phyloP scores from a whole-genome alignment of 768 basidiomycete species.

The Ramaria rubella region DNA sequence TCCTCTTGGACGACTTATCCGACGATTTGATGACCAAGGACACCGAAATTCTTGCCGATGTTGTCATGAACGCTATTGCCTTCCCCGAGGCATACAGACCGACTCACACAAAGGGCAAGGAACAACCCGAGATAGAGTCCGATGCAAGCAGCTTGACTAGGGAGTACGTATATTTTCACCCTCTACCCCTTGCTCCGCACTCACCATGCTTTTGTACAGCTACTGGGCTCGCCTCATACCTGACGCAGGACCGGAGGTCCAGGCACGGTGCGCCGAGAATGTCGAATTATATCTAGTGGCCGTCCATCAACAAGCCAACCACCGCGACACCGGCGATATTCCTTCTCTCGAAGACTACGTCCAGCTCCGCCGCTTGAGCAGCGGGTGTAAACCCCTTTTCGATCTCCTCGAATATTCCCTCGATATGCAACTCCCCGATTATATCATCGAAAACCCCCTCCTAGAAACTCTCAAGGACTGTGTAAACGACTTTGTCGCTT shows the following conservation, averaged over 20 bases:
- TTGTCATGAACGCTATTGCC: slow-evolving; percentile 25
- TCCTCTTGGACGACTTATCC: slow-evolving; percentile 23
- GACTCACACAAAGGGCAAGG: slow-evolving; percentile 8
- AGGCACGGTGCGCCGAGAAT: slow-evolving; percentile 32
- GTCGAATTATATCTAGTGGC: slow-evolving; percentile 38
- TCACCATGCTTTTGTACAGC: slow-evolving; percentile 15
- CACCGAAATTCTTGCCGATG: slow-evolving; percentile 18
- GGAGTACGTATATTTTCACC: slow-evolving; percentile 24
- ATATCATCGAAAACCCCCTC: slow-evolving; percentile 44
- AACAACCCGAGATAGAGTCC: slow-evolving; percentile 25
- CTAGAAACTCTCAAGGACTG: slow-evolving; percentile 40
- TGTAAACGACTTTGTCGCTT: slow-evolving; percentile 46
- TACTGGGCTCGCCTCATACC: slow-evolving; percentile 34
- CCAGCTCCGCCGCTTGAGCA: slow-evolving; percentile 45
- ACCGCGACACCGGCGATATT: slow-evolving; percentile 31
- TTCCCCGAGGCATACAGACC: slow-evolving; percentile 22
- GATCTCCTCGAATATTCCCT: slow-evolving; percentile 50
- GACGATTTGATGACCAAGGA: slow-evolving; percentile 12
- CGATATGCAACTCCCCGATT: slow-evolving; percentile 45
- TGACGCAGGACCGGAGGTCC: slow-evolving; percentile 35
- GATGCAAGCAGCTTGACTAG: slow-evolving; percentile 26
- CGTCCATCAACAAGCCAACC: slow-evolving; percentile 36
- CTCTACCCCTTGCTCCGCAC: not conserved
- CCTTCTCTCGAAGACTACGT: slow-evolving; percentile 49
- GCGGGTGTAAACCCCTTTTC: slow-evolving; percentile 45